A percentile compares a stretch with the other conserved stretches of the same genome.
Conservation (phyloP, 2,329 filamentous ascomycete genomes). For the Arthrobotrys pseudoclavata region DNA sequence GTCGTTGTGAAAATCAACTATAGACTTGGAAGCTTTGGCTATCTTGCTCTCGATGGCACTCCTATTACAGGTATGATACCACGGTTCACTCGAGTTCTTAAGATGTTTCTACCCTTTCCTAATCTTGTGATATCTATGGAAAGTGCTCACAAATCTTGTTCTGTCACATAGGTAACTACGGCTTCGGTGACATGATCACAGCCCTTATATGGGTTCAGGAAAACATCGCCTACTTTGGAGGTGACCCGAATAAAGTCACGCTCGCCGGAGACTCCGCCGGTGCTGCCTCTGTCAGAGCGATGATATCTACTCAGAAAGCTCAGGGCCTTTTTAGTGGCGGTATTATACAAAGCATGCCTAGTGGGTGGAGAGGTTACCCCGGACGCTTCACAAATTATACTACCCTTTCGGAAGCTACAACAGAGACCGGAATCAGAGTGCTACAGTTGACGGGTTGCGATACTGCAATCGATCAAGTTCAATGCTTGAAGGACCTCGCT, state of each 20-base stretch:
- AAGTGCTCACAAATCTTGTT: neutral
- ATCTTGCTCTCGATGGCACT: constrained; percentile 68
- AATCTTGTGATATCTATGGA: neutral
- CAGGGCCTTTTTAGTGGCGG: constrained; percentile 23
- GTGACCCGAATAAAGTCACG: constrained; percentile 73
- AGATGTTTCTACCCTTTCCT: neutral
- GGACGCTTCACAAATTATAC: constrained; percentile 23
- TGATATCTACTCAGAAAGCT: constrained; percentile 9
- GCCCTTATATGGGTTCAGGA: constrained; percentile 74
- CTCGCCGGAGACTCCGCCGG: constrained; percentile 74
- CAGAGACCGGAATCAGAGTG: neutral
- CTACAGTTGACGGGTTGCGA: constrained; percentile 18
- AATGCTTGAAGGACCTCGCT: constrained; percentile 20
- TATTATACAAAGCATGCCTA: constrained; percentile 37
- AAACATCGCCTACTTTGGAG: constrained; percentile 74
- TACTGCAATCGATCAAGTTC: constrained; percentile 6
- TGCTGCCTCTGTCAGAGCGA: constrained; percentile 67
- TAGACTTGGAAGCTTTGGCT: constrained; percentile 71
- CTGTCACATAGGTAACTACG: constrained; percentile 68
- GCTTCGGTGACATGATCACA: constrained; percentile 74
- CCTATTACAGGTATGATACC: constrained; percentile 63
- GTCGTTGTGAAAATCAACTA: constrained; percentile 72
- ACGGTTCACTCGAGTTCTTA: neutral
- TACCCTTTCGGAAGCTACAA: constrained; percentile 28
- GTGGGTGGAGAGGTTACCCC: constrained; percentile 12